Base-by-base conservation (phyloP, 331 rosid species). In the Cydonia oblonga region DNA sequence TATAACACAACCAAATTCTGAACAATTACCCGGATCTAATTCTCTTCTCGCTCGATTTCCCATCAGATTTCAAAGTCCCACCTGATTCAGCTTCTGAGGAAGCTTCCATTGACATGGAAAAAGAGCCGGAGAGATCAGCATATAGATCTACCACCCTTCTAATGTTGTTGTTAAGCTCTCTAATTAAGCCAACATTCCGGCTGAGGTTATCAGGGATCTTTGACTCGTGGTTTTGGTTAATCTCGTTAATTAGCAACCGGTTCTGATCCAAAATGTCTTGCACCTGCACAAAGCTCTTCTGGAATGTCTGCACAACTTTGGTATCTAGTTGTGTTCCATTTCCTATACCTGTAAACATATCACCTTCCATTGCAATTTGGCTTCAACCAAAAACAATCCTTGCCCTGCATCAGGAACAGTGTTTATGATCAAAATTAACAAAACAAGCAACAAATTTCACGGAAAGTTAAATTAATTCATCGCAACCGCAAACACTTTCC, bases 111-210 rank as follows among this genome's bases (percentile, higher is more conserved):
- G 97, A 89, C 76, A 85, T 89, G 71, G 87, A 66, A 75, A 87
- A 87, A 62, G 90, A 86, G 56, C 75, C 84, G 33, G 97, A 91
- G 70, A 91, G 91, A 79, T 87, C 91, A 58, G 91, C 96, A 80
- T 91, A 91, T 68, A 91, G 91, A 85, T 91, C 96, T 66, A 91
- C 97, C 69, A 91, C 97, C 81, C 97, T 85, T 83, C 87, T 84
- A 83, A 91, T 91, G 64, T 91, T 91, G 85, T 84, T 91, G 81
- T 89, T 91, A 18, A 91, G 96, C 80, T 91, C 97, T 76, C 86
- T 81, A 75, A 91, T 91, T 87, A 91, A 83, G 54, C 96, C 87
- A 26, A 87, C 97, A 23, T 89, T 91, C 56, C 93, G 66, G 82
- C 70, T 91, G 84, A 89, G 78, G 81, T 89, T 87, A 77, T 89